Base-by-base conservation (phyloP, 805 yeast species). In the Phaffomyces opuntiae region DNA sequence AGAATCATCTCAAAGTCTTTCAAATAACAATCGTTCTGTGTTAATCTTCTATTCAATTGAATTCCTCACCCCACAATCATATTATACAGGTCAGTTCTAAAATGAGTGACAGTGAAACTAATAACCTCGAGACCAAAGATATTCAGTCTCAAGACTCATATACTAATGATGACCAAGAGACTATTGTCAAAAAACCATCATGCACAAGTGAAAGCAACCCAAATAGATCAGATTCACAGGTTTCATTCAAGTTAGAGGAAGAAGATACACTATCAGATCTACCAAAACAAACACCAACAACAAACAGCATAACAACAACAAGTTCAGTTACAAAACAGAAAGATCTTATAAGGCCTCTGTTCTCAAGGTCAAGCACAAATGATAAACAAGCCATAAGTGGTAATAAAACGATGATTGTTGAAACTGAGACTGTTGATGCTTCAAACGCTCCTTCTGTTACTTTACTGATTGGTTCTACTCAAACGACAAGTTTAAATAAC, bases 391-490 rank as follows among this genome's bases (percentile, higher is more conserved):
- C 50, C 14, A 21, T 39, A 5, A 43, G 44, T n/a, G 45, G 43
- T 4, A 55, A 57, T 24, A 63, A 64, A 41, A 59, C 65, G 21
- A 70, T 77, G 70, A 74, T 75, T 27, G 85, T 80, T 29, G 85
- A 79, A 53, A 77, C 82, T 0, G 85, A 80, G 54, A 77, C 82
- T 0, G 82, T 80, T 16, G 73, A 78, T 36, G 73, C 81, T 2
- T 61, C 70, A 3, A 51, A 46, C 42, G 46, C 49, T 1, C 61
- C 57, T 7, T 49, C 55, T n/a, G 60, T 54, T 11, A 56, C 60
- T 11, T 49, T 54, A 17, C 63, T 61, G 16, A 60, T 59, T 42
- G 37, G 17, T 16, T 33, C 36, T 13, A 29, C 31, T 29, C 31
- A 29, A 9, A 12, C 31, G 9, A 11, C 31, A 9, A 29, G 9